A percentile compares a stretch with the other conserved stretches of the same genome.
phyloP scores from a whole-genome alignment of 495 filamentous ascomycete species.

The Penicillium robsamsonii region DNA sequence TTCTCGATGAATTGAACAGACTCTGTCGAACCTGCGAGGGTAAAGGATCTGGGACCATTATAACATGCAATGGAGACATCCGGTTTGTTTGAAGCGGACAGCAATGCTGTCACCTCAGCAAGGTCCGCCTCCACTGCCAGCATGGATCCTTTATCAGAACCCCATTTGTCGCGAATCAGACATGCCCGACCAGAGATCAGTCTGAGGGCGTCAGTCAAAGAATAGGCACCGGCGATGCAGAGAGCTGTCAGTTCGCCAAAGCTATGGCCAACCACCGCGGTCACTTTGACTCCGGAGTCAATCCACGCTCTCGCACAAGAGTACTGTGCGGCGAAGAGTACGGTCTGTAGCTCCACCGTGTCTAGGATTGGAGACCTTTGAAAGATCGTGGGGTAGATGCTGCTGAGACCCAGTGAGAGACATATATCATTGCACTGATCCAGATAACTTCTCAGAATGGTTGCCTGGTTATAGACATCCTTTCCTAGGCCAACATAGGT shows the following conservation, averaged over 20 bases:
- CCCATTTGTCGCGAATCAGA: too few relatives aligned
- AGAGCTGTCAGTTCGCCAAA: constrained; percentile 50
- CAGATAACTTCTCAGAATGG: constrained; percentile 42
- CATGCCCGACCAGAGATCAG: too few relatives aligned
- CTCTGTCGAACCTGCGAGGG: constrained; percentile 45
- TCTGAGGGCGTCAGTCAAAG: constrained; percentile 34
- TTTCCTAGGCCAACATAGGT: constrained; percentile 31
- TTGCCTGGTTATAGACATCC: constrained; percentile 29
- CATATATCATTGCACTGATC: constrained; percentile 7
- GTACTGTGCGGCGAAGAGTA: constrained; percentile 51
- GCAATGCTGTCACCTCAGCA: too few relatives aligned
- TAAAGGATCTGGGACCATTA: constrained; percentile 48
- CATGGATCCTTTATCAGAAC: constrained; percentile 50
- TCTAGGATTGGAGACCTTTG: constrained; percentile 34
- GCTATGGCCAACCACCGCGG: constrained; percentile 50
- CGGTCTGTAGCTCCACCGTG: constrained; percentile 41
- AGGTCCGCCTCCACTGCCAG: constrained; percentile 42
- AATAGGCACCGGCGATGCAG: constrained; percentile 34
- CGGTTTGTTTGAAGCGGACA: too few relatives aligned
- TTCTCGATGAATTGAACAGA: too few relatives aligned
- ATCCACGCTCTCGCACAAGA: constrained; percentile 49
- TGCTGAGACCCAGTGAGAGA: constrained; percentile 23
- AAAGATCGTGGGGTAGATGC: constrained; percentile 53
- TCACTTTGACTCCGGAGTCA: constrained; percentile 33
- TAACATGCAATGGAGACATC: constrained; percentile 45